Percentiles rank a stretch among this genome's conserved stretches.
These are phyloP conservation scores for Phytophthora colocasiae DNA, from an alignment of 352 stramenopile genomes.

Conservation along the genomic window DNA sequence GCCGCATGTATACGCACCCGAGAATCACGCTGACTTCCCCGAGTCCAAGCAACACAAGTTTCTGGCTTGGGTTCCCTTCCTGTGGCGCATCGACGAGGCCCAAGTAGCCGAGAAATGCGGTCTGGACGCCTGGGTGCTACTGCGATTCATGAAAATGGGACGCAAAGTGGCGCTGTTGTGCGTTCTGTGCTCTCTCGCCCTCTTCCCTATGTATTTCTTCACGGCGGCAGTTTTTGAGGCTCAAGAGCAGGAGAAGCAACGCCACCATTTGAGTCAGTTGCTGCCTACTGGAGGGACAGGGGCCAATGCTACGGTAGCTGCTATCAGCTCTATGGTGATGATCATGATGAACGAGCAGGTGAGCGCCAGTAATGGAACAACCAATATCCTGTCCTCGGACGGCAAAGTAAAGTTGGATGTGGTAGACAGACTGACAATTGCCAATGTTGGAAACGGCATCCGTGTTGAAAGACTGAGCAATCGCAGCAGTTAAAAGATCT, in stretches of 20 bases:
- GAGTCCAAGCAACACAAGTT: conserved; percentile 38
- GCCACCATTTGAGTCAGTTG: conserved; percentile 32
- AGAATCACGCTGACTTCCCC: conserved; percentile 55
- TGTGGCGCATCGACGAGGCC: conserved; percentile 62
- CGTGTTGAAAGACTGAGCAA: too few species aligned
- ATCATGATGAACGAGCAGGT: conserved; percentile 30
- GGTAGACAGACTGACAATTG: conserved; percentile 71
- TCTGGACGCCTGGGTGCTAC: conserved; percentile 75
- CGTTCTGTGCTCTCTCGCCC: conserved; percentile 57
- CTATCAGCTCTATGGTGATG: conserved; percentile 39
- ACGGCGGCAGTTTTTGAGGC: conserved; percentile 45
- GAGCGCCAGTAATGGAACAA: conserved; percentile 18
- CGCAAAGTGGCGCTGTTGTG: conserved; percentile 71
- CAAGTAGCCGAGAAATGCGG: conserved; percentile 69
- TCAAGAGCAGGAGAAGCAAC: conserved; percentile 37
- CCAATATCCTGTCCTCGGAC: conserved; percentile 31
- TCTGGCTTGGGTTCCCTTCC: conserved; percentile 67
- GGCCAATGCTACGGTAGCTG: conserved; percentile 14
- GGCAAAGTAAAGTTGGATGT: conserved; percentile 56
- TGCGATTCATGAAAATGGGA: conserved; percentile 77
- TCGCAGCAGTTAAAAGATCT: too few species aligned
- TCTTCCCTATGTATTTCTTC: conserved; percentile 77
- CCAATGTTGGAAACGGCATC: too few species aligned
- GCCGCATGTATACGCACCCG: conserved; percentile 53
- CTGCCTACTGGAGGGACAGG: conserved; percentile 10